Evolutionary conservation across 176 grass and related monocot genomes (phyloP), one percentile per base, ranked within the genome.

Genomic region (Paspalum vaginatum): DNA sequence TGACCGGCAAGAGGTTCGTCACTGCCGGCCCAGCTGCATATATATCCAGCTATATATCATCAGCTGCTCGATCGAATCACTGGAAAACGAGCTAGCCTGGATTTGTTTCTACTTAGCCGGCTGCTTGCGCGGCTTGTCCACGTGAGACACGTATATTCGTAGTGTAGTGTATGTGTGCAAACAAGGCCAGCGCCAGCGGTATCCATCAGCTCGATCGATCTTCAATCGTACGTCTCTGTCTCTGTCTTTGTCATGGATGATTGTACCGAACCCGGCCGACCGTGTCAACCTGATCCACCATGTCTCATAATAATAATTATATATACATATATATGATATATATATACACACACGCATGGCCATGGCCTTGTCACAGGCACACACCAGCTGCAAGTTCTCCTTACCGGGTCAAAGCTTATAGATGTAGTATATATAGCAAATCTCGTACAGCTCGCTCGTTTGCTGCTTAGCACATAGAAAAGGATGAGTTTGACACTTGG

Each of bases 401-500:
- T 78, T 64, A 79, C 86, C 68, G 64, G 81, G 81, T 88, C 81
- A 84, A 60, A 65, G 1, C 8, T 43, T 49, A 48, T 43, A 43
- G 42, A 58, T 24, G n/a, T n/a, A n/a, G n/a, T n/a, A 58, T 5
- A 4, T 10, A 7, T 2, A 70, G 6, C 1, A 32, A 32, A 26
- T 70, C n/a, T n/a, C n/a, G n/a, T 8, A 0, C 8, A 21, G 42
- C n/a, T 68, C 7, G 40, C 41, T 49, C 12, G 11, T 17, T 39
- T 62, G 20, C 18, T 61, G 71, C 53, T 49, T 70, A 64, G 20
- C 59, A 32, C 67, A 51, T 4, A 59, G 50, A 56, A 74, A 79
- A 79, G 43, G 44, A 74, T 79, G 68, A 75, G 55, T 63, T 77
- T 70, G 75, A 74, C 86, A 88, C 79, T 56, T 75, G 81, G 81